Conservation (phyloP, 2,329 filamentous ascomycete genomes). For the Penicillium sp. region DNA sequence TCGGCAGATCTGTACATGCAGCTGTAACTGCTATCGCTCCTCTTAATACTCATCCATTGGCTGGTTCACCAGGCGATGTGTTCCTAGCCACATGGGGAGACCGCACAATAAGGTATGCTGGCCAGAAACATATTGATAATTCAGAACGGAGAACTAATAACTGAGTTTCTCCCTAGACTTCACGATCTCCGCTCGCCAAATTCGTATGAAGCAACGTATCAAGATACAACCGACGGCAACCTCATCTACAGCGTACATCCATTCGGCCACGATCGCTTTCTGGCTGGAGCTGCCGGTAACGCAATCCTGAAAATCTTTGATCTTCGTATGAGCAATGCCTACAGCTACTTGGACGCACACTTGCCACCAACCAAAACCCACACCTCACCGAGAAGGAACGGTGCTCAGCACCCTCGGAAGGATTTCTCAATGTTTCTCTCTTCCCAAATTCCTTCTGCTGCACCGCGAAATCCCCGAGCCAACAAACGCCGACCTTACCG, state of each 20-base stretch:
- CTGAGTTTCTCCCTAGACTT: conserved; percentile 39
- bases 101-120: conserved; percentile 46
- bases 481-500: conserved; percentile 35
- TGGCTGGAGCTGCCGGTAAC: conserved; percentile 59
- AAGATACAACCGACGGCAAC: conserved; percentile 58
- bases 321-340: conserved; percentile 50
- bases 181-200: conserved; percentile 60
- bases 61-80: conserved; percentile 44
- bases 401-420: conserved; percentile 21
- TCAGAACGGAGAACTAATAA: not conserved
- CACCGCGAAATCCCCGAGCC: conserved; percentile 7
- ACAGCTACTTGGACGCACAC: conserved; percentile 33
- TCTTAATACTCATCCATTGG: conserved; percentile 26
- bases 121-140: not conserved
- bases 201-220: conserved; percentile 51
- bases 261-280: conserved; percentile 57
- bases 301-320: conserved; percentile 64
- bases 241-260: conserved; percentile 60
- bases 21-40: conserved; percentile 40
- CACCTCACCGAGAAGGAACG: not conserved
- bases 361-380: not conserved
- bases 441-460: conserved; percentile 18
- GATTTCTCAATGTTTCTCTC: conserved; percentile 48
- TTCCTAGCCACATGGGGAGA: conserved; percentile 64
- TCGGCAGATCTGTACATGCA: conserved; percentile 21